Evolutionary conservation across 306 rosid genomes (phyloP).

Genomic region (Quillaja saponaria): DNA sequence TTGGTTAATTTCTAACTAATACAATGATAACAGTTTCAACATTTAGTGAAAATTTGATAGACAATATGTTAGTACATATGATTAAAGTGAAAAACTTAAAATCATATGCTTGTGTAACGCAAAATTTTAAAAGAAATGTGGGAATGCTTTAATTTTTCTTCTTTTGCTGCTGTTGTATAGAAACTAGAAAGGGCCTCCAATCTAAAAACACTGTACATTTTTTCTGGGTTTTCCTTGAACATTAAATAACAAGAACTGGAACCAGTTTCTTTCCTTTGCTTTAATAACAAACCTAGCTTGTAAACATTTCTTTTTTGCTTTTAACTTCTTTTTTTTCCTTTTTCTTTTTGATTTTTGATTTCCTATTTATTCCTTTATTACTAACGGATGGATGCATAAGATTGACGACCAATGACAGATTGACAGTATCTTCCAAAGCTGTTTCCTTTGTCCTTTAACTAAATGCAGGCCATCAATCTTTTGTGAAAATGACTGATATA

Average conservation of each 20-base stretch:
- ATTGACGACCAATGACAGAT: constrained; percentile 31
- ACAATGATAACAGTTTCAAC: too few species aligned
- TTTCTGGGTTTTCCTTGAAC: constrained; percentile 4
- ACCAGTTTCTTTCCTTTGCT: constrained; percentile 19
- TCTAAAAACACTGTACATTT: too few species aligned
- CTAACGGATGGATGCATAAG: constrained; percentile 22
- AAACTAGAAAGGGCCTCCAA: too few species aligned
- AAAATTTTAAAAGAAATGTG: too few species aligned
- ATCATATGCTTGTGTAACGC: too few species aligned
- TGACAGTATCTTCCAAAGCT: constrained; percentile 33
- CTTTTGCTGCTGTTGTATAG: too few species aligned
- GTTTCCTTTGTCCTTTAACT: constrained; percentile 35
- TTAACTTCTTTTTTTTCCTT: not conserved
- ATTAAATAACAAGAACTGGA: constrained; percentile 16
- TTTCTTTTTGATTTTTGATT: constrained; percentile 7
- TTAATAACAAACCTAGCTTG: not conserved
- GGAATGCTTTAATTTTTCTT: too few species aligned
- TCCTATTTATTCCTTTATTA: not conserved
- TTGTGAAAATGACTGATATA: constrained; percentile 33
- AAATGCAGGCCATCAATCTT: constrained; percentile 30
- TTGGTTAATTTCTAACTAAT: too few species aligned
- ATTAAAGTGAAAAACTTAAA: too few species aligned
- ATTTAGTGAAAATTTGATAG: too few species aligned
- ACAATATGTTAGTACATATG: too few species aligned
- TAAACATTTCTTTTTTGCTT: not conserved